Conservation (phyloP, 129 eudicot species). For the Sambucus nigra region DNA sequence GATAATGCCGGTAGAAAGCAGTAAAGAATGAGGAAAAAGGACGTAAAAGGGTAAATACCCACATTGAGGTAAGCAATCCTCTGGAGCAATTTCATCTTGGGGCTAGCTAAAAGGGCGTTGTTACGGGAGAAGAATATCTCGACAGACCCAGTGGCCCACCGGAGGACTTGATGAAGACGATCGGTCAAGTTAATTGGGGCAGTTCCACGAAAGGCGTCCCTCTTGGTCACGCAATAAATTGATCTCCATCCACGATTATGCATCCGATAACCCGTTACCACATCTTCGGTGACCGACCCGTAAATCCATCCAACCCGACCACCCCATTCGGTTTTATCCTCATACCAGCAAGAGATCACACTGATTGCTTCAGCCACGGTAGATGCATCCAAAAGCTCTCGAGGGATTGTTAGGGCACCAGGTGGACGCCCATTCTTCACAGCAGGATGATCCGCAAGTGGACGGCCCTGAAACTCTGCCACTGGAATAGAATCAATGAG, state of each 20-base stretch:
- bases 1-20: slow-evolving; percentile 60
- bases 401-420: slow-evolving; percentile 43
- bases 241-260: slow-evolving; percentile 66
- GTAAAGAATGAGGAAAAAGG: slow-evolving; percentile 50
- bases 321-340: slow-evolving; percentile 66
- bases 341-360: slow-evolving; percentile 56
- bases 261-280: slow-evolving; percentile 63
- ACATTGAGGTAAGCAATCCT: slow-evolving; percentile 52
- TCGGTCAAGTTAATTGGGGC: slow-evolving; percentile 57
- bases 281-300: slow-evolving; percentile 59
- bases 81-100: slow-evolving; percentile 51
- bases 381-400: slow-evolving; percentile 55
- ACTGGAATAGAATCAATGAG: slow-evolving; percentile 45
- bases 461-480: slow-evolving; percentile 62
- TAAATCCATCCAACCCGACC: slow-evolving; percentile 60
- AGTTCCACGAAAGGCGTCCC: slow-evolving; percentile 65
- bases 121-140: slow-evolving; percentile 61
- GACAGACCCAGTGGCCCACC: slow-evolving; percentile 70
- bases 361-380: slow-evolving; percentile 58
- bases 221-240: slow-evolving; percentile 51
- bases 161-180: slow-evolving; percentile 57
- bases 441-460: slow-evolving; percentile 59
- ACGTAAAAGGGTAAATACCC: slow-evolving; percentile 62
- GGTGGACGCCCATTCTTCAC: slow-evolving; percentile 59
- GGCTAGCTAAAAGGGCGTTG: slow-evolving; percentile 46